Base-by-base conservation (phyloP, 208 protist genomes). In the Trypanosoma avium region DNA sequence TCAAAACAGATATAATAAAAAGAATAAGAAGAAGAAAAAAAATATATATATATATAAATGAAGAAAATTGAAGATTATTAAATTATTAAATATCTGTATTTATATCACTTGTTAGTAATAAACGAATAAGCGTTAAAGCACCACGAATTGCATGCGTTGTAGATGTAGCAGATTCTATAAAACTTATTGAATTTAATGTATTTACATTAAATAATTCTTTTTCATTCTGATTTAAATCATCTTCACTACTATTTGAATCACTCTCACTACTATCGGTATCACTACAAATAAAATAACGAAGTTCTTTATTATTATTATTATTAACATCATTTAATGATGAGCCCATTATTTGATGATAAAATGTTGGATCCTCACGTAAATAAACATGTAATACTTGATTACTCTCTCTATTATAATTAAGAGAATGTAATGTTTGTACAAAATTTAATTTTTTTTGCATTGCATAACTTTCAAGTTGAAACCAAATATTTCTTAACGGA, bases 391-490 rank as follows among this genome's bases (percentile, higher is more conserved):
- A 35, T 36, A 65, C 45, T 42, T 8, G 52, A 3, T 26, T n/a
- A 19, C 35, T 15, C 36, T 42, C 21, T 15, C 10, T 0, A 17
- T 24, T 12, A 29, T 30, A 9, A 12, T 13, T 64, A 2, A 64
- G 24, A 26, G 45, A 50, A 21, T 27, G 35, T 7, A 40, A 8
- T 9, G 29, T 4, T 6, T 9, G 30, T 5, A 33, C 54, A n/a
- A 30, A 21, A 3, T 27, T 26, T 4, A 12, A 19, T n/a, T n/a
- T n/a, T n/a, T n/a, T n/a, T 17, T 27, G 48, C 29, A 82, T 53
- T 43, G 60, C 76, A 47, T 73, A 49, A 9, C 65, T 42, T 65
- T 75, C 79, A 17, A 86, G 56, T 6, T 55, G 68, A 6, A 71
- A 66, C 48, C 71, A 79, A 17, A 69, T 62, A n/a, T 36, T 65